Evolutionary conservation across 1,139 yeast genomes (phyloP).

Genomic region (Scheffersomyces segobiensis): DNA sequence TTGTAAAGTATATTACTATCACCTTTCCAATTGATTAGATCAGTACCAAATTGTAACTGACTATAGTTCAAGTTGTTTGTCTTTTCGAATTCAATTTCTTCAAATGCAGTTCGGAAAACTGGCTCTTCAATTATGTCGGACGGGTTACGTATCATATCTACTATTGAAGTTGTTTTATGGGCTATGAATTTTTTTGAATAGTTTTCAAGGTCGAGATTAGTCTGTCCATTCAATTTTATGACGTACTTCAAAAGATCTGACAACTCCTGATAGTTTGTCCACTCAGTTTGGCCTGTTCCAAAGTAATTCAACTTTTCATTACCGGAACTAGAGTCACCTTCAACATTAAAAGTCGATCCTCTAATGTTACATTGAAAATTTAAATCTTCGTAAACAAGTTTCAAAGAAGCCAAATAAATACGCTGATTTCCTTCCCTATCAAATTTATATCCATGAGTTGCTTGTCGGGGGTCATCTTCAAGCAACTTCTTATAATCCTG

Average conservation of each 20-base stretch:
- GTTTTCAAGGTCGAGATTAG: slow-evolving; percentile 10
- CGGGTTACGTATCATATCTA: background rate
- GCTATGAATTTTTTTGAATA: slow-evolving; percentile 14
- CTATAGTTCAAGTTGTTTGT: slow-evolving; percentile 2
- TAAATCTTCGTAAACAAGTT: slow-evolving; percentile 63
- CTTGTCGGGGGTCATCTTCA: background rate
- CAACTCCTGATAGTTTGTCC: slow-evolving; percentile 37
- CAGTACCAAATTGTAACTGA: slow-evolving; percentile 14
- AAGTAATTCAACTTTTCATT: slow-evolving; percentile 19
- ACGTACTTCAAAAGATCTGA: slow-evolving; percentile 33
- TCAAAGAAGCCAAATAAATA: slow-evolving; percentile 57
- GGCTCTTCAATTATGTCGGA: slow-evolving; percentile 1
- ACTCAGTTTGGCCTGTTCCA: slow-evolving; percentile 22
- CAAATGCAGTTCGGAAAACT: slow-evolving; percentile 30
- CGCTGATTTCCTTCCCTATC: slow-evolving; percentile 10
- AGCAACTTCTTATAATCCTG: slow-evolving; percentile 5
- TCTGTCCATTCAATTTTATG: slow-evolving; percentile 23
- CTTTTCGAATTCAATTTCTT: slow-evolving; percentile 23
- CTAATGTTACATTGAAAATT: slow-evolving; percentile 49
- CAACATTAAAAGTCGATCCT: slow-evolving; percentile 21
- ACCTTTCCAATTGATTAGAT: slow-evolving; percentile 22
- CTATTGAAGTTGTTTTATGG: background rate
- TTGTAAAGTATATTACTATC: slow-evolving; percentile 1
- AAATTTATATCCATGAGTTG: background rate
- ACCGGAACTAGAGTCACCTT: slow-evolving; percentile 6